Base-by-base conservation (phyloP, 768 basidiomycete genomes). In the Mrakia gelida region DNA sequence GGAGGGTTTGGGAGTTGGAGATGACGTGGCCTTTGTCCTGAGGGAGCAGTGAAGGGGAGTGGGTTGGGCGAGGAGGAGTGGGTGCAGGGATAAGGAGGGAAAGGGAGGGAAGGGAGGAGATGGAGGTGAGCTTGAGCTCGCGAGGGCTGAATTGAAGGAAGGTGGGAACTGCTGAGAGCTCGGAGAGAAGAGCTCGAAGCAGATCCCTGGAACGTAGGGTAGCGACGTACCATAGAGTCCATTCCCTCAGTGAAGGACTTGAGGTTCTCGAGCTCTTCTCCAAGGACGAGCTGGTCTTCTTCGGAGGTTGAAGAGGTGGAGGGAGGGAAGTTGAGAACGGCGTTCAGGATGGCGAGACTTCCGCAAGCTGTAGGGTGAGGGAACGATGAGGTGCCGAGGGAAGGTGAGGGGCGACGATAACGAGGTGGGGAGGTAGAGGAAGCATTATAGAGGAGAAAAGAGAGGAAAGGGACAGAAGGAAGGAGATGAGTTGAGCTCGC, bases 341-440 rank as follows among this genome's bases (percentile, higher is more conserved):
- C 93, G 82, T 98, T 97, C 78, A 97, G 86, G 49, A 96, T 93
- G 7, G 95, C 95, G 45, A 97, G 86, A n/a, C 95, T 96, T 23
- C 94, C 96, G 81, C 96, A 99, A 6, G 95, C 49, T 52, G 21
- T 2, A 52, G 18, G 15, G 49, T 9, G 49, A 52, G 3, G 3
- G 49, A 16, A 52, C 0, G 1, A 16, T 52, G 16, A 16, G 18
- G 15, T 52, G 15, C 1, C 2, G 49, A 52, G 49, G 2, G 49
- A 18, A 18, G 7, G 13, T 1, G 13, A 52, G 49, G 49, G 2
- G 4, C 3, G 18, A 21, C 1, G 13, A 52, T 16, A 13, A 7
- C 2, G 15, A 21, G 18, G 18, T 52, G 18, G 49, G 21, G 49
- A 52, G 49, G 18, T 49, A 2, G 45, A 49, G 15, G 45, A 16